Percentiles rank a stretch among this genome's conserved stretches.
These are phyloP conservation scores for Tephrocybe sp. DNA, from an alignment of 768 basidiomycete species.

Conservation along the genomic window DNA sequence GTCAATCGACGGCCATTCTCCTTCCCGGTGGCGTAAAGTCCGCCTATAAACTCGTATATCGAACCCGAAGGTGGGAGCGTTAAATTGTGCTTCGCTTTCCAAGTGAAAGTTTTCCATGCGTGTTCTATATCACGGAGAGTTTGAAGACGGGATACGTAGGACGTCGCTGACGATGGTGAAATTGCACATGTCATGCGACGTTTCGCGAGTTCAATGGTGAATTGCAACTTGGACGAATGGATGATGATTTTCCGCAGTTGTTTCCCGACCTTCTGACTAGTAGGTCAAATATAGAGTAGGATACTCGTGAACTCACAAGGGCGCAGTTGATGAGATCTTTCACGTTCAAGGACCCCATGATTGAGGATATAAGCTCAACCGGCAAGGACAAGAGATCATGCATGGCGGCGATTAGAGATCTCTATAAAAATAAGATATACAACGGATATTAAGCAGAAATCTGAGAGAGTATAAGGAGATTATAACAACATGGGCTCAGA, in stretches of 20 bases:
- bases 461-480: not conserved
- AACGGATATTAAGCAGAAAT: not conserved
- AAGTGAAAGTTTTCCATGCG: constrained; percentile 47
- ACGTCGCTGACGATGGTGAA: constrained; percentile 26
- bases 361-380: constrained; percentile 37
- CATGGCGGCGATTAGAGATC: not conserved
- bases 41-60: constrained; percentile 52
- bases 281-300: constrained; percentile 3
- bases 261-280: constrained; percentile 31
- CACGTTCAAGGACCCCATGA: constrained; percentile 33
- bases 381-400: constrained; percentile 26
- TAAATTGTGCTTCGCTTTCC: constrained; percentile 36
- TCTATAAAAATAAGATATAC: not conserved
- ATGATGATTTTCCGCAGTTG: constrained; percentile 35
- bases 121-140: constrained; percentile 41
- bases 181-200: constrained; percentile 42
- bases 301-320: constrained; percentile 19
- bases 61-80: constrained; percentile 44
- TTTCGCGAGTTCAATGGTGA: constrained; percentile 49
- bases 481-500: too few species aligned
- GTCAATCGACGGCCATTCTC: constrained; percentile 42
- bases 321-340: constrained; percentile 35
- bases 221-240: constrained; percentile 46
- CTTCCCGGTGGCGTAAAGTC: constrained; percentile 49
- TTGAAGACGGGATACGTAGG: constrained; percentile 41